Percentiles rank a stretch among this genome's conserved stretches.
Evolutionary conservation across 768 basidiomycete genomes (phyloP).

Genomic region (Bullera alba): DNA sequence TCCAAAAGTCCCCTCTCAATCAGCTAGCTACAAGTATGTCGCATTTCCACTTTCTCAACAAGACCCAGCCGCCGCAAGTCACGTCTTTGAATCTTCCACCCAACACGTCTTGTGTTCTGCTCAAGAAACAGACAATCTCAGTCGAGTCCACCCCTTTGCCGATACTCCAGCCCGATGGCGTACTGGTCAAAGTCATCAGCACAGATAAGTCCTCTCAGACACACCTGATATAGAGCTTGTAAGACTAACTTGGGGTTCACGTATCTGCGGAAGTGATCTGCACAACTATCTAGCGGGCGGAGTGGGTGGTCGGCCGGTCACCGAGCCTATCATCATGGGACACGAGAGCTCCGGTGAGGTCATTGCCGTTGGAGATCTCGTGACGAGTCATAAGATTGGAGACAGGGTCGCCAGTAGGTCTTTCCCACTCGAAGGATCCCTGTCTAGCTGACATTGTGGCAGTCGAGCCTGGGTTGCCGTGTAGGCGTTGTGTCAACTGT

Average conservation of each 20-base stretch:
- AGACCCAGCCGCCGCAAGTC: conserved; percentile 29
- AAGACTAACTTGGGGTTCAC: conserved; percentile 1
- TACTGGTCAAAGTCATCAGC: conserved; percentile 37
- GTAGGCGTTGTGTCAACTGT: conserved; percentile 36
- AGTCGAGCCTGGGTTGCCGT: conserved; percentile 42
- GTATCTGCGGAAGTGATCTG: conserved; percentile 38
- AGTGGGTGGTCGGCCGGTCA: conserved; percentile 37
- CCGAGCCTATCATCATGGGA: conserved; percentile 33
- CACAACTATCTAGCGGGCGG: conserved; percentile 34
- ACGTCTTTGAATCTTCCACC: conserved; percentile 21
- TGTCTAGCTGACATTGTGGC: not conserved
- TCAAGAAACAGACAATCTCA: conserved; percentile 28
- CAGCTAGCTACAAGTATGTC: too few relatives aligned
- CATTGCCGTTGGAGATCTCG: conserved; percentile 34
- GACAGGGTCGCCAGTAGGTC: conserved; percentile 34
- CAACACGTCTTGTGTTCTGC: conserved; percentile 28
- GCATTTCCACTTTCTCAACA: conserved; percentile 29
- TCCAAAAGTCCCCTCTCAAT: too few relatives aligned
- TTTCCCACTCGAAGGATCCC: not conserved
- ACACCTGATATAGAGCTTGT: not conserved
- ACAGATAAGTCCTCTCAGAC: conserved; percentile 22
- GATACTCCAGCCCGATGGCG: conserved; percentile 36
- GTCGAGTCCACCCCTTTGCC: conserved; percentile 26
- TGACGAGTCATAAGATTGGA: conserved; percentile 35
- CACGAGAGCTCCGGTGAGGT: conserved; percentile 39